Evolutionary conservation across 495 filamentous ascomycete genomes (phyloP).

Genomic region (Aspergillus diversus): DNA sequence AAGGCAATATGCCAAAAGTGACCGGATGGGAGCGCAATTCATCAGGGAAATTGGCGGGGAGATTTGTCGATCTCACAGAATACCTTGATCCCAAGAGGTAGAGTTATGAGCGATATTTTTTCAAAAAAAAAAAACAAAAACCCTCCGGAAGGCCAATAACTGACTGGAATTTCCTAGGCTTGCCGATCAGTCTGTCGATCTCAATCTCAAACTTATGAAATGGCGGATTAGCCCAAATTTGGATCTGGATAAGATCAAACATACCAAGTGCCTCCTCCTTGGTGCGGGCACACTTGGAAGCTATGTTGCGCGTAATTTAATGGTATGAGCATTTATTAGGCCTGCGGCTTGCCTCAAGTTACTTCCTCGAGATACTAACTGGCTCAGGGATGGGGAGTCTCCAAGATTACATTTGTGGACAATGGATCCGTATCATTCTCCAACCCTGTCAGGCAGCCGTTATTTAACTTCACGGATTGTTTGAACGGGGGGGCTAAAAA

Average conservation of each 20-base stretch:
- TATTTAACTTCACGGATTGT: constrained; percentile 90
- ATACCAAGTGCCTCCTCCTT: constrained; percentile 89
- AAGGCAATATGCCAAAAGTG: constrained; percentile 70
- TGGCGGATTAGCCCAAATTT: constrained; percentile 92
- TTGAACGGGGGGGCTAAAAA: constrained; percentile 83
- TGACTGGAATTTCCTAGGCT: constrained; percentile 47
- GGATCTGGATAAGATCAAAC: constrained; percentile 85
- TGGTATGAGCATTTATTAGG: constrained; percentile 49
- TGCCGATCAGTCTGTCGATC: constrained; percentile 94
- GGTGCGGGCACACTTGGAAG: constrained; percentile 93
- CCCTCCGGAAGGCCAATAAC: no score
- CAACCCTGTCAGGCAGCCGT: constrained; percentile 94
- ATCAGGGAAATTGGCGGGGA: constrained; percentile 71
- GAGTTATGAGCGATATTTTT: background rate
- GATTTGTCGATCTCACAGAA: constrained; percentile 78
- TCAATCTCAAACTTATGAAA: constrained; percentile 98
- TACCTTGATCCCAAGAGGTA: constrained; percentile 85
- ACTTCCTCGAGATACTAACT: constrained; percentile 4
- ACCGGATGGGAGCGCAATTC: constrained; percentile 93
- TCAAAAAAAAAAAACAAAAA: no score
- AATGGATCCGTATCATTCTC: constrained; percentile 94
- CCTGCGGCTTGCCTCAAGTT: background rate
- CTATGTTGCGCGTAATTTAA: constrained; percentile 86
- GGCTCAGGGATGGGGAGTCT: constrained; percentile 84
- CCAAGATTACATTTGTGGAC: constrained; percentile 94